These are phyloP conservation scores for Diddensiella santjacobensis DNA, from an alignment of 805 yeast genomes.

Conservation along the genomic window DNA sequence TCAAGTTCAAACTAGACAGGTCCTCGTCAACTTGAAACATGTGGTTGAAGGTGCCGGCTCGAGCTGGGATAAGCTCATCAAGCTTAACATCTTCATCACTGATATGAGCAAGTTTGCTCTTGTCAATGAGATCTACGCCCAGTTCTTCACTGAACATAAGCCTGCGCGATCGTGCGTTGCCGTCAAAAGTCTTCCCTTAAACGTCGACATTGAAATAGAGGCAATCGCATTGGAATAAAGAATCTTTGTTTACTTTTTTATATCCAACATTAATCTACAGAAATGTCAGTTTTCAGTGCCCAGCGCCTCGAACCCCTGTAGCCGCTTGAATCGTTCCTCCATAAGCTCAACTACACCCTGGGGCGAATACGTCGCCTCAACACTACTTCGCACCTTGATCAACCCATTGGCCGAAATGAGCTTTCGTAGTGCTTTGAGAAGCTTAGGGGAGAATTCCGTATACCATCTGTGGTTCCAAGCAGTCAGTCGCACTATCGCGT, in stretches of 20 bases:
- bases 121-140: constrained; percentile 78
- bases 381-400: constrained; percentile 54
- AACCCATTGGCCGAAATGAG: constrained; percentile 74
- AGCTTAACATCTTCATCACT: constrained; percentile 84
- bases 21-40: constrained; percentile 42
- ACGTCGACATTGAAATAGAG: constrained; percentile 85
- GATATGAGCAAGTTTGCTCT: constrained; percentile 84
- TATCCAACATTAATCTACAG: background rate
- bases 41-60: constrained; percentile 85
- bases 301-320: constrained; percentile 24
- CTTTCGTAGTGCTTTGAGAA: constrained; percentile 53
- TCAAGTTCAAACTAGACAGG: constrained; percentile 38
- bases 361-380: constrained; percentile 33
- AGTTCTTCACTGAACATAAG: constrained; percentile 34
- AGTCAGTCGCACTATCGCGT: constrained; percentile 66
- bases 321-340: constrained; percentile 23
- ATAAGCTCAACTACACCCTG: constrained; percentile 30
- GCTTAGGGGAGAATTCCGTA: constrained; percentile 74
- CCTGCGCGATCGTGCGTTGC: constrained; percentile 99
- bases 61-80: constrained; percentile 75
- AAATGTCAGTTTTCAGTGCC: constrained; percentile 22
- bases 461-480: constrained; percentile 99
- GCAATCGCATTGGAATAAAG: constrained; percentile 70
- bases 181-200: constrained; percentile 85
- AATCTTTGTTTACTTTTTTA: background rate